These are phyloP conservation scores for Peniophora sp. DNA, from an alignment of 1,284 basidiomycete species.

Conservation along the genomic window DNA sequence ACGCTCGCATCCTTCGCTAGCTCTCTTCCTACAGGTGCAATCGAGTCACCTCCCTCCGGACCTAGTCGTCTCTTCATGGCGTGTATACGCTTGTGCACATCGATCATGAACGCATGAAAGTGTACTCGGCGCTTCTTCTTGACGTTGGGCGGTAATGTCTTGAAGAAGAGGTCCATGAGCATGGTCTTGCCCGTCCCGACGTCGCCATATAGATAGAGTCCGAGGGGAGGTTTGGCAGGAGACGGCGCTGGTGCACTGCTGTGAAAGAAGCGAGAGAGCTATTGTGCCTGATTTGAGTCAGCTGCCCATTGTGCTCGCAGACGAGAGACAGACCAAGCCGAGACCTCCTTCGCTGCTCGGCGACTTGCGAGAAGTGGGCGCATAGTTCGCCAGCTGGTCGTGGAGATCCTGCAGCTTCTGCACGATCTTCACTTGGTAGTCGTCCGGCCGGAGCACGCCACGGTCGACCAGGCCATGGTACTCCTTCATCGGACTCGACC, in stretches of 20 bases:
- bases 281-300: neutral
- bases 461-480: slow-evolving; percentile 71
- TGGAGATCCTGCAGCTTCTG: slow-evolving; percentile 77
- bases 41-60: slow-evolving; percentile 73
- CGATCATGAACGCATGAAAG: slow-evolving; percentile 99
- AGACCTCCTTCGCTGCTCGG: no score
- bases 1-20: slow-evolving; percentile 82
- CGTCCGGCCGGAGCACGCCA: slow-evolving; percentile 72
- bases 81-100: slow-evolving; percentile 92
- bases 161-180: slow-evolving; percentile 99
- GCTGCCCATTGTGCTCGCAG: slow-evolving; percentile 8
- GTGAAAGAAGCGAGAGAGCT: slow-evolving; percentile 65
- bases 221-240: slow-evolving; percentile 59
- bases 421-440: slow-evolving; percentile 82
- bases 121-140: slow-evolving; percentile 82
- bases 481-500: slow-evolving; percentile 44
- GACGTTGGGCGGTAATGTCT: slow-evolving; percentile 75
- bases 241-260: slow-evolving; percentile 26
- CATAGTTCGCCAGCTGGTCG: slow-evolving; percentile 64
- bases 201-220: slow-evolving; percentile 95
- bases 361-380: slow-evolving; percentile 27
- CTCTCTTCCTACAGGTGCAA: slow-evolving; percentile 84
- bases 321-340: neutral
- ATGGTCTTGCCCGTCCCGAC: slow-evolving; percentile 98
- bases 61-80: slow-evolving; percentile 66